These are phyloP conservation scores for Zygosaccharomyces sapae DNA, from an alignment of 1,139 yeast genomes.

Conservation along the genomic window DNA sequence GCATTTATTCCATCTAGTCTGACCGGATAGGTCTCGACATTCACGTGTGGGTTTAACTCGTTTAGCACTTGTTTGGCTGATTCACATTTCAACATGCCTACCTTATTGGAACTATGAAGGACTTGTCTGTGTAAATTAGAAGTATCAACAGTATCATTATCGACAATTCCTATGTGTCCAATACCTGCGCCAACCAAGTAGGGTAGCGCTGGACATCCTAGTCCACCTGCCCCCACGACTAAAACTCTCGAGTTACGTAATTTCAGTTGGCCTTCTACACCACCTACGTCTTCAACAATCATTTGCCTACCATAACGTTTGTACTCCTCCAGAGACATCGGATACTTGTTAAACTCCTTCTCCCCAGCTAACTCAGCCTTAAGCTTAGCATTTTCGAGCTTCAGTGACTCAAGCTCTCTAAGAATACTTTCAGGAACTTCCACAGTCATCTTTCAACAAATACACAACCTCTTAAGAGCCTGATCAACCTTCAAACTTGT, in stretches of 20 bases:
- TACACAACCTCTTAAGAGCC: neutral
- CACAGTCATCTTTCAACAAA: slow-evolving; percentile 5
- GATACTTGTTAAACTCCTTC: slow-evolving; percentile 9
- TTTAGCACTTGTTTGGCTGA: slow-evolving; percentile 59
- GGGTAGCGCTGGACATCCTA: slow-evolving; percentile 87
- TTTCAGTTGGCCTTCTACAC: slow-evolving; percentile 50
- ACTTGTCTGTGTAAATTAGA: slow-evolving; percentile 90
- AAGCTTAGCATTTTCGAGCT: slow-evolving; percentile 27
- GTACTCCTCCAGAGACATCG: slow-evolving; percentile 55
- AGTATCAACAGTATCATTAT: slow-evolving; percentile 75
- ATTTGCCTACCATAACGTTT: slow-evolving; percentile 88
- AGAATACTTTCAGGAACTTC: slow-evolving; percentile 14
- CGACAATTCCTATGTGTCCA: slow-evolving; percentile 81
- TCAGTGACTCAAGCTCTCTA: slow-evolving; percentile 26
- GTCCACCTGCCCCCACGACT: slow-evolving; percentile 94
- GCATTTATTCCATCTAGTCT: slow-evolving; percentile 58
- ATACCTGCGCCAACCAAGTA: slow-evolving; percentile 87
- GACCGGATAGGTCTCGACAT: slow-evolving; percentile 48
- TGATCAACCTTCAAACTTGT: neutral
- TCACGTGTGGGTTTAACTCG: slow-evolving; percentile 64
- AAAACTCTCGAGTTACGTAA: slow-evolving; percentile 58
- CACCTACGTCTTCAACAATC: slow-evolving; percentile 62
- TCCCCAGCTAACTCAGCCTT: slow-evolving; percentile 18
- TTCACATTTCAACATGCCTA: slow-evolving; percentile 71
- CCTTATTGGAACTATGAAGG: slow-evolving; percentile 60